Evolutionary conservation across 176 grass and related monocot species (phyloP), one percentile per base, ranked within the genome.

Genomic region (Carex myosuroides): DNA sequence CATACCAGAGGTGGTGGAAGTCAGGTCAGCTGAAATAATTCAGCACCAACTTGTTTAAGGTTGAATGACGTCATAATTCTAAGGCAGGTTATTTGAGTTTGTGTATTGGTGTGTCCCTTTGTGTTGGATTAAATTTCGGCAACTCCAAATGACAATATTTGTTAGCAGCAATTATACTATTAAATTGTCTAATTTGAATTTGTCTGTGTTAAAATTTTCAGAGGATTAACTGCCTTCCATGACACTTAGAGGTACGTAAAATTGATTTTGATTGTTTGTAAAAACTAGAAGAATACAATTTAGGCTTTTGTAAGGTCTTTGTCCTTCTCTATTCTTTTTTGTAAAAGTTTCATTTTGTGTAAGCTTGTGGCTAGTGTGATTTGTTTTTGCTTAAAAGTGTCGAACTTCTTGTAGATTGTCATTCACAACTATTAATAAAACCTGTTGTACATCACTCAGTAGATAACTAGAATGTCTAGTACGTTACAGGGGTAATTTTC

Each of bases 141-240:
- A 57, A 5, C 44, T n/a, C 9, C n/a, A 78, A 33, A 30, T 42
- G 6, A 75, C 22, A 75, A 46, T 56, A 57, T 18, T 16, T 17
- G 16, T 78, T 18, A 78, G 24, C 50, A 55, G 73, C 12, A 88
- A 79, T 79, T 29, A 73, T 84, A 80, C 16, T 21, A 65, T 65
- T 13, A 52, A 32, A 41, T 33, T 41, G 10, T 76, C 79, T 80
- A 64, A 92, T 74, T 14, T 70, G 20, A 35, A 8, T 90, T 3
- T 77, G 0, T 35, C 63, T 82, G 26, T 86, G 54, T 87, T 70
- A 64, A 33, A 33, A 55, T 87, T 82, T 88, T 84, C 84, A 97
- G 94, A 92, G 94, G 86, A 89, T 89, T 81, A 94, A 94, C 53
- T 94, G 94, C 87, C 89, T 97, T 44, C 81, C 79, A 54, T 97